These are phyloP conservation scores for Wickerhamomyces bisporus DNA, from an alignment of 805 yeast genomes.

Conservation along the genomic window DNA sequence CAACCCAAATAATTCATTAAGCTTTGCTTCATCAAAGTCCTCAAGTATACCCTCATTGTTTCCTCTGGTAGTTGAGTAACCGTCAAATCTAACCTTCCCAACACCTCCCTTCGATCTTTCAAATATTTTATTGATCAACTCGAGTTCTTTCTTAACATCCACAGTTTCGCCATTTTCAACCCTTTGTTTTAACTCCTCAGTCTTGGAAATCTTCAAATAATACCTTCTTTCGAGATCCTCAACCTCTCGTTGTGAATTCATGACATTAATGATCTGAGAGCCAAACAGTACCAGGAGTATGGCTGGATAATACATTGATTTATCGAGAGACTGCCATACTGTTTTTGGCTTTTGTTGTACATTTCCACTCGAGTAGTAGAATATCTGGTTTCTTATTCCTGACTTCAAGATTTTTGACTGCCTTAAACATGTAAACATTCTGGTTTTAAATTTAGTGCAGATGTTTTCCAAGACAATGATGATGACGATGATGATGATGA, in stretches of 20 bases:
- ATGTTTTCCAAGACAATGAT: too few species aligned
- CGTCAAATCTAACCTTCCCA: conserved; percentile 1
- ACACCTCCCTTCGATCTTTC: conserved; percentile 11
- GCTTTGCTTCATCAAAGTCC: conserved; percentile 22
- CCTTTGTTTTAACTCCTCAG: conserved; percentile 34
- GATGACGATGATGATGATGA: too few species aligned
- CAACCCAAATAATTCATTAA: conserved; percentile 13
- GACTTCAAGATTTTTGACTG: too few species aligned
- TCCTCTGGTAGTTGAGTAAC: not conserved
- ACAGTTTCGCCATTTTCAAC: conserved; percentile 32
- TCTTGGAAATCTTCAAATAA: conserved; percentile 30
- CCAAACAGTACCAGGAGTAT: conserved; percentile 40
- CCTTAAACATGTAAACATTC: too few species aligned
- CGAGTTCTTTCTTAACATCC: conserved; percentile 37
- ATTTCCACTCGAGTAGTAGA: too few species aligned
- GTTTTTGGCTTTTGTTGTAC: not conserved
- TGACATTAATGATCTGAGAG: conserved; percentile 42
- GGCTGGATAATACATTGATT: conserved; percentile 32
- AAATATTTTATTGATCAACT: conserved; percentile 31
- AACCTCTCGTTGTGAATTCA: conserved; percentile 34
- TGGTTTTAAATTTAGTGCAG: too few species aligned
- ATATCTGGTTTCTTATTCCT: too few species aligned
- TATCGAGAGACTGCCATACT: conserved; percentile 24
- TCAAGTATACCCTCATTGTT: conserved; percentile 15
- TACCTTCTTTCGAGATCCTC: conserved; percentile 36